Evolutionary conservation across 805 yeast species (phyloP).

Genomic region (Ogataea glucozyma): DNA sequence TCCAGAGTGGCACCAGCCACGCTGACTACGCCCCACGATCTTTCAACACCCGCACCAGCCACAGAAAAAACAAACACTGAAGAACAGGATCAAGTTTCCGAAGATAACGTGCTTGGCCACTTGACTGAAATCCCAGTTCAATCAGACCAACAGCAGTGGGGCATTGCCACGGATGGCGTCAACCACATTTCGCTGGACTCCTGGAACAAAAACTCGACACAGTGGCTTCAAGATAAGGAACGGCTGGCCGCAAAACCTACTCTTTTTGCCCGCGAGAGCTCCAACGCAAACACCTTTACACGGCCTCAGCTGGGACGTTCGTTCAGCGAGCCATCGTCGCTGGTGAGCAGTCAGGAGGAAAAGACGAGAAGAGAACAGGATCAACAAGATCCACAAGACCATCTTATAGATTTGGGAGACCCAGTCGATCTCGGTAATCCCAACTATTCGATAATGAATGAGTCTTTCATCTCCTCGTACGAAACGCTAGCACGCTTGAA

Average conservation of each 20-base stretch:
- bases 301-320: constrained; percentile 21
- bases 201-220: constrained; percentile 28
- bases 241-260: constrained; percentile 19
- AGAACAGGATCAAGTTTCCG: too few relatives aligned
- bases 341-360: constrained; percentile 9
- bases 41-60: constrained; percentile 7
- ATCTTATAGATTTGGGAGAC: too few relatives aligned
- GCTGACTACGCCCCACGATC: too few relatives aligned
- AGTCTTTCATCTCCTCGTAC: constrained; percentile 17
- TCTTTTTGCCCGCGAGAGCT: constrained; percentile 6
- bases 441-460: constrained; percentile 13
- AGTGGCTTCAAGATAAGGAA: constrained; percentile 27
- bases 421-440: background rate
- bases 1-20: constrained; percentile 3
- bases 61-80: constrained; percentile 7
- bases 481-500: constrained; percentile 14
- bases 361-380: background rate
- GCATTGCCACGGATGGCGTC: constrained; percentile 13
- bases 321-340: constrained; percentile 25
- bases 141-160: constrained; percentile 19
- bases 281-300: constrained; percentile 7
- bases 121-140: constrained; percentile 28
- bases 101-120: constrained; percentile 13
- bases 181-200: constrained; percentile 32
- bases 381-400: too few relatives aligned